Evolutionary conservation across 1,284 basidiomycete genomes (phyloP), one percentile per base, ranked within the genome.

Genomic region (Cryptococcus sp.): DNA sequence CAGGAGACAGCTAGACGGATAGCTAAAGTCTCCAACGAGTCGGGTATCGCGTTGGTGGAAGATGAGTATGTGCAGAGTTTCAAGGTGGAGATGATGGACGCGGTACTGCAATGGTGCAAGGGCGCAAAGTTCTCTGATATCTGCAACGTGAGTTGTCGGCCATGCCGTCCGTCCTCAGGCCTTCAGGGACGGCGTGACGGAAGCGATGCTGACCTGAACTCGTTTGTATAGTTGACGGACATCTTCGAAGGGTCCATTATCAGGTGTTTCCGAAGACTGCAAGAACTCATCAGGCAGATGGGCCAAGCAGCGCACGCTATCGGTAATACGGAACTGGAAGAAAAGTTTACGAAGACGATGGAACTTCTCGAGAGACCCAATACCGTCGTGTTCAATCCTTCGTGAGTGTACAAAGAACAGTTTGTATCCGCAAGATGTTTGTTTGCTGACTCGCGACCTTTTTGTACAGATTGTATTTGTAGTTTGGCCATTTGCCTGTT

Each of bases 51-150:
- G 0, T 76, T 99, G 41, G 87, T 91, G 55, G 95, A 99, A 77
- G 90, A 97, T 58, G 92, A 97, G 64, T 99, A 99, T 74, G 92
- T 99, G 1, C 83, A 87, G 58, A 89, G 88, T 17, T 99, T 99
- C 87, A 97, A 97, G 78, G 92, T 97, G 27, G 95, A 98, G 73
- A 85, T 99, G 58, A 98, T 98, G 92, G 95, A 98, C 67, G 89
- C 90, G 5, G 95, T 99, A 20, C 83, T 94, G 58, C 89, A 93
- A 68, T 99, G 96, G 96, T 99, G 95, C 80, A 87, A 91, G 38
- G 96, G 96, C 1, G 90, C 92, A n/a, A 91, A 91, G 38, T 99
- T 99, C 79, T 82, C 90, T 0, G 94, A 99, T 42, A 93, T 97
- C 60, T 93, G 91, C 85, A 96, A 97, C 85, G 91, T 91, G 54